phyloP scores from a whole-genome alignment of 176 grass and related monocot genomes.

The Cenchrus fungigraminus region DNA sequence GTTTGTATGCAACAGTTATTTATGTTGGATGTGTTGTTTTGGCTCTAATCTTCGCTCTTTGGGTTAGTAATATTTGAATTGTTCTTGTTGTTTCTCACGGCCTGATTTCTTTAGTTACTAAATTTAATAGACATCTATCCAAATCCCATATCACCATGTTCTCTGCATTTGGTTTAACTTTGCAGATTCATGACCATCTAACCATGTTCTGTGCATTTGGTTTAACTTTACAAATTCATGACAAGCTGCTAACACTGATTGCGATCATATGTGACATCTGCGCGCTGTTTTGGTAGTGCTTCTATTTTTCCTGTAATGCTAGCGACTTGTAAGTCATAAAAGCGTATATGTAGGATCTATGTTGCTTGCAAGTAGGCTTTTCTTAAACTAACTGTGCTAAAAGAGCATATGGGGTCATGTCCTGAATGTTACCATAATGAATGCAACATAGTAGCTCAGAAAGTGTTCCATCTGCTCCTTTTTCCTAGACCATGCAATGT shows the following conservation, averaged over 20 bases:
- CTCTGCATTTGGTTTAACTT: no score
- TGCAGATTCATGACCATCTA: background rate
- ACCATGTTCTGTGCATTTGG: conserved; percentile 9
- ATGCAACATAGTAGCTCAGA: background rate
- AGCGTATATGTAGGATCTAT: background rate
- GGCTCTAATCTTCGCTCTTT: conserved; percentile 83
- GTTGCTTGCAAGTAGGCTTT: conserved; percentile 2
- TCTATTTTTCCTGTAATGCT: conserved; percentile 12
- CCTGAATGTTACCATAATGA: background rate
- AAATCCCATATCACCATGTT: background rate
- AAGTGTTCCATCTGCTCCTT: background rate
- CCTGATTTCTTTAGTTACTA: conserved; percentile 30
- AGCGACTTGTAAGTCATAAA: conserved; percentile 21
- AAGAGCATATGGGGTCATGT: background rate
- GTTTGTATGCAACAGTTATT: conserved; percentile 71
- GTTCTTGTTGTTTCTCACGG: background rate
- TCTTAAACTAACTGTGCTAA: conserved; percentile 11
- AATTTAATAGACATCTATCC: background rate
- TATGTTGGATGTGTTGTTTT: conserved; percentile 78
- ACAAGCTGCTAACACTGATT: conserved; percentile 76
- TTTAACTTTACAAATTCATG: conserved; percentile 71
- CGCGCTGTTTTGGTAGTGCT: conserved; percentile 76
- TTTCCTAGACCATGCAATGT: background rate
- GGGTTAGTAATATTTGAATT: conserved; percentile 55
- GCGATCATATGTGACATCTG: conserved; percentile 88